A percentile compares a stretch with the other conserved stretches of the same genome.
phyloP scores from a whole-genome alignment of 139 green algal genomes.

The Penium margaritaceum region DNA sequence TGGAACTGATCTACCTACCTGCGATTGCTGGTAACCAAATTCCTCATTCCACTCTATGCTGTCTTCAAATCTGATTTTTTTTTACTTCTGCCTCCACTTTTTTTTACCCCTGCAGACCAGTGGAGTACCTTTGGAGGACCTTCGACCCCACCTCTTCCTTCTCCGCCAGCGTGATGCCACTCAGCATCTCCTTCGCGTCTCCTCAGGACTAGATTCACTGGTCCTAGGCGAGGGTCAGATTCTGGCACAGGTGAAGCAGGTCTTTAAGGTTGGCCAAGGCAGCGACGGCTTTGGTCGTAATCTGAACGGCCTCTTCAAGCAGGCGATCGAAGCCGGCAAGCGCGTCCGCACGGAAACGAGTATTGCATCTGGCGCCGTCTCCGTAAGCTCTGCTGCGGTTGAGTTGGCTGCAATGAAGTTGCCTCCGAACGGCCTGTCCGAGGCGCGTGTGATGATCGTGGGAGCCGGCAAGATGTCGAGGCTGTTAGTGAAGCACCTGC shows the following conservation, averaged over 20 bases:
- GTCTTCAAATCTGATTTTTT: no score
- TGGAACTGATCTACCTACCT: neutral
- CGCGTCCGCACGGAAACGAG: conserved; percentile 86
- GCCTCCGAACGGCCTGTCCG: conserved; percentile 69
- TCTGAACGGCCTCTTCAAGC: conserved; percentile 97
- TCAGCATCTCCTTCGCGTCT: conserved; percentile 84
- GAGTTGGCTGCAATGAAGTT: conserved; percentile 96
- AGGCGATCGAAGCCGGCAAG: conserved; percentile 93
- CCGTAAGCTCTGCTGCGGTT: conserved; percentile 84
- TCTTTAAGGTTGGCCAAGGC: conserved; percentile 85
- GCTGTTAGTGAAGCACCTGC: conserved; percentile 95
- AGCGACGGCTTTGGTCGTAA: conserved; percentile 85
- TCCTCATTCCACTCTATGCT: no score
- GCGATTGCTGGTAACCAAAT: no score
- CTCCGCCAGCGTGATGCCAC: conserved; percentile 87
- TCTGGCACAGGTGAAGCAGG: conserved; percentile 84
- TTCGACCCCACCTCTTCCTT: conserved; percentile 91
- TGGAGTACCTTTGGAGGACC: conserved; percentile 82
- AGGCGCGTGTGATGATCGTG: conserved; percentile 85
- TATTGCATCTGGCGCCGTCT: conserved; percentile 88
- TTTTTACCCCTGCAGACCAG: conserved; percentile 48
- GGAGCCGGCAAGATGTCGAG: conserved; percentile 95
- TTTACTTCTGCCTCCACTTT: neutral
- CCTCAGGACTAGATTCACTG: conserved; percentile 88
- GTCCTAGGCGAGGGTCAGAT: conserved; percentile 99